Conservation (phyloP, 2,329 filamentous ascomycete genomes). For the Coccinonectria pachysandricola region DNA sequence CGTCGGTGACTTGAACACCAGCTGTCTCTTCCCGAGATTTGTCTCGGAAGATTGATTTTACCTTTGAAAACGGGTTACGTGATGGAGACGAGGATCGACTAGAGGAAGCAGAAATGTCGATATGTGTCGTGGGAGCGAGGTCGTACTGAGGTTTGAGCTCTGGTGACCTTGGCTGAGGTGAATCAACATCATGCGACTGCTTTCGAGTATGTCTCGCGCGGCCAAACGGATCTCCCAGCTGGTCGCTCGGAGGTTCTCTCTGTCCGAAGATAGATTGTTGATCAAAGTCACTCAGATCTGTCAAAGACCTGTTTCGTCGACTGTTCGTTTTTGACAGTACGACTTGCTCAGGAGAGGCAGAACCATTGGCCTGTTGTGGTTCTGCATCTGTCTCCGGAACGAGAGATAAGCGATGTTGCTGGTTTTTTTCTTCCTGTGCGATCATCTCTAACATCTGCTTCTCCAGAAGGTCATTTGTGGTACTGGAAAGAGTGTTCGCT, state of each 20-base stretch:
- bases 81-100: slow-evolving; percentile 56
- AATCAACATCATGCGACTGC: slow-evolving; percentile 34
- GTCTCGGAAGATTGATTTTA: slow-evolving; percentile 46
- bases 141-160: slow-evolving; percentile 36
- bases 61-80: slow-evolving; percentile 46
- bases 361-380: slow-evolving; percentile 23
- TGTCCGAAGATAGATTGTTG: slow-evolving; percentile 17
- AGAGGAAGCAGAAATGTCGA: slow-evolving; percentile 51
- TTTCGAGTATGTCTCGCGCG: slow-evolving; percentile 30
- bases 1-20: slow-evolving; percentile 22
- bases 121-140: slow-evolving; percentile 46
- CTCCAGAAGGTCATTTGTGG: slow-evolving; percentile 41
- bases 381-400: slow-evolving; percentile 23
- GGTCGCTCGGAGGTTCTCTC: slow-evolving; percentile 15
- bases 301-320: slow-evolving; percentile 26
- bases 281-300: slow-evolving; percentile 32
- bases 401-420: slow-evolving; percentile 28
- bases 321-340: slow-evolving; percentile 19
- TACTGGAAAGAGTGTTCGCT: slow-evolving; percentile 38
- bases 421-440: slow-evolving; percentile 40
- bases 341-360: slow-evolving; percentile 23
- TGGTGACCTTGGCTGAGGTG: slow-evolving; percentile 41
- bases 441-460: slow-evolving; percentile 54
- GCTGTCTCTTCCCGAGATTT: slow-evolving; percentile 36
- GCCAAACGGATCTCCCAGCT: slow-evolving; percentile 32